Conservation (phyloP, 1,139 yeast species). For the Debaryomycetaceae sp. region DNA sequence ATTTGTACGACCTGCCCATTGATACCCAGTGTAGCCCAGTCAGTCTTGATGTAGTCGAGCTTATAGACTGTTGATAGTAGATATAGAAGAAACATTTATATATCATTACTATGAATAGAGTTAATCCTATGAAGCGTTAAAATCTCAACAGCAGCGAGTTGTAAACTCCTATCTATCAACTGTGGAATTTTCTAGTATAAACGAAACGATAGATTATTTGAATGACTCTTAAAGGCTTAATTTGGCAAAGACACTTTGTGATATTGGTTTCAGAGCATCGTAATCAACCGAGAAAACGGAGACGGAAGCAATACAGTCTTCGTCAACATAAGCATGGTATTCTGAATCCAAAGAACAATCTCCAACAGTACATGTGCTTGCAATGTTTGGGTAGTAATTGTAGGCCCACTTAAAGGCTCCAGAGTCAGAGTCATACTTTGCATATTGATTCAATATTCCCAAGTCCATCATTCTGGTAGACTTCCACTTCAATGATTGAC, state of each 20-base stretch:
- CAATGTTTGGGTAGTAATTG: conserved; percentile 8
- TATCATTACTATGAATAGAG: conserved; percentile 1
- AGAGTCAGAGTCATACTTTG: conserved; percentile 29
- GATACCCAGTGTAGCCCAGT: conserved; percentile 36
- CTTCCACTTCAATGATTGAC: conserved; percentile 33
- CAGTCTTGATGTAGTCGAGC: conserved; percentile 33
- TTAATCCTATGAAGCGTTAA: background rate
- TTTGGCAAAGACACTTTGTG: background rate
- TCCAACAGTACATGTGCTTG: conserved; percentile 27
- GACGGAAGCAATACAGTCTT: conserved; percentile 30
- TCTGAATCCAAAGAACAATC: conserved; percentile 37
- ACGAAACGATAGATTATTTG: background rate
- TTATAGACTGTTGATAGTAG: conserved; percentile 24
- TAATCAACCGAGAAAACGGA: conserved; percentile 41
- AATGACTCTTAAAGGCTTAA: background rate
- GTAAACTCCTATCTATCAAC: background rate
- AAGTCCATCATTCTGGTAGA: conserved; percentile 37
- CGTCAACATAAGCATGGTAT: conserved; percentile 17
- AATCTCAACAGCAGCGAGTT: background rate
- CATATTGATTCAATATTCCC: conserved; percentile 24
- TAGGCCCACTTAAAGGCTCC: conserved; percentile 18
- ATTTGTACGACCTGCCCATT: conserved; percentile 33
- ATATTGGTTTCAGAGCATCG: conserved; percentile 21
- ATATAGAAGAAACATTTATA: background rate
- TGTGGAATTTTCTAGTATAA: background rate